Conservation (phyloP, 2,329 filamentous ascomycete species). For the Talaromyces marneffei region DNA sequence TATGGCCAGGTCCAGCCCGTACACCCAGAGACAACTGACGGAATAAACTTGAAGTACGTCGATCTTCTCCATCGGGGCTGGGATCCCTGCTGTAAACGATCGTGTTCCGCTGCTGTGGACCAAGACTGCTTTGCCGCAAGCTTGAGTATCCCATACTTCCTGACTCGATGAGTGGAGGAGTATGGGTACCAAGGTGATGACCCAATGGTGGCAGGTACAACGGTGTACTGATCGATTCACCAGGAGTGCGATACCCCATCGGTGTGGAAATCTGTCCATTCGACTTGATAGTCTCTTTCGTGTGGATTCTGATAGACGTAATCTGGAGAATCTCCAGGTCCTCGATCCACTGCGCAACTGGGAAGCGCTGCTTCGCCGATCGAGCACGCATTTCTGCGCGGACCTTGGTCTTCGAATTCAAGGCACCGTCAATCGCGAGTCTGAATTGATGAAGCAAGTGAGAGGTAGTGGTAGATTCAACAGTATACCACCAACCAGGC, state of each 20-base stretch:
- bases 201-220: slow-evolving; percentile 22
- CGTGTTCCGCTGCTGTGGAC: slow-evolving; percentile 35
- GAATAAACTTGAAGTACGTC: slow-evolving; percentile 28
- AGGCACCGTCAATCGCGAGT: slow-evolving; percentile 55
- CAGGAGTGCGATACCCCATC: slow-evolving; percentile 41
- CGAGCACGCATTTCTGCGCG: slow-evolving; percentile 60
- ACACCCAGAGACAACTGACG: slow-evolving; percentile 37
- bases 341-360: slow-evolving; percentile 61
- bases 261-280: slow-evolving; percentile 30
- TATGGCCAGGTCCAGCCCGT: slow-evolving; percentile 36
- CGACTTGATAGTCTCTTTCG: slow-evolving; percentile 36
- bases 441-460: slow-evolving; percentile 62
- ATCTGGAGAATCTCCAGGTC: slow-evolving; percentile 58
- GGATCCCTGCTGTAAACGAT: slow-evolving; percentile 36
- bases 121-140: slow-evolving; percentile 28
- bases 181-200: slow-evolving; percentile 28
- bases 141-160: slow-evolving; percentile 26
- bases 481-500: slow-evolving; percentile 67
- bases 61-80: slow-evolving; percentile 27
- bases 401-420: slow-evolving; percentile 52
- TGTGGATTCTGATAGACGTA: slow-evolving; percentile 54
- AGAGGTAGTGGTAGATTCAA: slow-evolving; percentile 58
- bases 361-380: slow-evolving; percentile 61
- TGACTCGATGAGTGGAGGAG: slow-evolving; percentile 30
- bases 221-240: slow-evolving; percentile 31